Base-by-base conservation (phyloP, 2,329 filamentous ascomycete species). In the Pseudogymnoascus sp. region DNA sequence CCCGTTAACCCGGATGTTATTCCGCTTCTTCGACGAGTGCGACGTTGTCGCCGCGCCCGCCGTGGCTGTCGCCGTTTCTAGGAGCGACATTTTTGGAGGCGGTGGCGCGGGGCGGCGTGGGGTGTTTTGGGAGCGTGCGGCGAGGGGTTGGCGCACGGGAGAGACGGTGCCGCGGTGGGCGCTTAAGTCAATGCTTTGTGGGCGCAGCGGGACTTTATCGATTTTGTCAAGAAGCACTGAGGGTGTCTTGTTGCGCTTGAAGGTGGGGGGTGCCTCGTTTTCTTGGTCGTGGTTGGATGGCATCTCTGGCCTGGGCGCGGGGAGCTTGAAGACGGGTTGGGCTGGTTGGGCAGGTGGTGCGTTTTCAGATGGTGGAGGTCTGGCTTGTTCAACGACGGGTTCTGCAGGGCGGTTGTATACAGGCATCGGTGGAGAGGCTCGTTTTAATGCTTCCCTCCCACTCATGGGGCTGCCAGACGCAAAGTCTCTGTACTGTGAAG, bases 51-150 rank as follows among this genome's bases (percentile, higher is more conserved):
- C 85, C 25, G 91, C 89, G 12, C 92, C 92, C 3, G 89, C 91
- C 9, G 86, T 87, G 1, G 88, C 85, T 1, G 93, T 97, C 2
- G 91, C 93, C 2, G 92, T 88, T 66, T 97, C 91, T n/a, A 97
- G 77, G 6, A 96, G 88, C 1, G 90, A 94, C 93, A 97, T 97
- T 74, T 97, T 97, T 0, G 94, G 93, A 6, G 91, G 91, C 2
- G 93, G 93, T 22, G 71, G 88, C 1, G 90, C 90, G 20, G 88
- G 82, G 66, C 91, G 81, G 68, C 85, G 88, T 9, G 91, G 91
- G 3, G 91, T 96, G 66, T 86, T 87, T 61, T 80, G 78, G 65
- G 75, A 81, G 61, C 85, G 76, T 1, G 76, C 70, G 9, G 79
- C 75, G 28, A 87, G 71, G 2, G 81, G 80, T 61, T 80, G 83